Base-by-base conservation (phyloP, 208 protist genomes). In the Leishmania aethiopica region DNA sequence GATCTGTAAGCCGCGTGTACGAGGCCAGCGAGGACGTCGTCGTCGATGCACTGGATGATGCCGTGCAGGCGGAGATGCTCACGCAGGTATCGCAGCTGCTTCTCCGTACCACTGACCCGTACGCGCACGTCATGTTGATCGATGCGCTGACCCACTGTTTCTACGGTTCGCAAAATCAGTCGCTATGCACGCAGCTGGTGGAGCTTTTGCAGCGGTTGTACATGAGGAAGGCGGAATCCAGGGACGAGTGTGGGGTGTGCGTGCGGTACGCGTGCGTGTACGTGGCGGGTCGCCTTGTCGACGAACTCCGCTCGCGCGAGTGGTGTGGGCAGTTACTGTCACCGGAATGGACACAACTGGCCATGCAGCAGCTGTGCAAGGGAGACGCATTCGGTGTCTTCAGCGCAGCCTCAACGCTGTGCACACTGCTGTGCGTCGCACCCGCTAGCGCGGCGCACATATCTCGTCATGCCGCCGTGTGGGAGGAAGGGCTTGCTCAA, bases 81-180 rank as follows among this genome's bases (percentile, higher is more conserved):
- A 75, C 83, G 64, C 78, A 86, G 55, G 57, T 86, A 17, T 75
- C 78, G 1, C 74, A 82, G 74, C 73, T 86, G 17, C 78, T 86
- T 17, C 74, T 86, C 37, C n/a, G 64, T 62, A 82, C 78, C 62
- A 76, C 51, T 7, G 73, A 82, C 73, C 45, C 66, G 13, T 78
- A 82, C 55, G 83, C 78, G 13, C 83, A 71, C 8, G 40, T 71
- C 3, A 86, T 86, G 83, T n/a, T 86, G 32, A 82, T 82, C 51
- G 83, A 82, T 37, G 83, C 83, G 1, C 35, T 86, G 32, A 64
- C 74, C 37, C 78, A 82, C 74, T 86, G 83, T 66, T 86, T 86
- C 77, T 82, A 86, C 47, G 42, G 83, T 45, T 75, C 83, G 5
- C 2, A 57, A 42, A 82, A 75, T 40, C 59, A 79, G 45, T n/a